Evolutionary conservation across 2,329 filamentous ascomycete genomes (phyloP).

Genomic region (Fusarium sp.): DNA sequence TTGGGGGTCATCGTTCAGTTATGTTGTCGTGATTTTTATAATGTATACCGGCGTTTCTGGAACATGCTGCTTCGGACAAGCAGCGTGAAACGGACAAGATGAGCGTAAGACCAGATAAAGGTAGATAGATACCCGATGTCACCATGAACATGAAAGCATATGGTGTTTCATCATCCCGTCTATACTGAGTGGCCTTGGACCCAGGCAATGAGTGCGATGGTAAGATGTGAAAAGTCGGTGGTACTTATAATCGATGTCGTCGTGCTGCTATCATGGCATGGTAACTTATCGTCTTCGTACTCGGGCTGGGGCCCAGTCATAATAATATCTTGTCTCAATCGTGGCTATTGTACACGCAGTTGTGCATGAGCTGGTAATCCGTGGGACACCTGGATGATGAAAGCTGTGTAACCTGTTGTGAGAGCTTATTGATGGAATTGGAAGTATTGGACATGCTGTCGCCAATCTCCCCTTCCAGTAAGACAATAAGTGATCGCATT

Average conservation of each 20-base stretch:
- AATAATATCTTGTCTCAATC: neutral
- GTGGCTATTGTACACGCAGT: neutral
- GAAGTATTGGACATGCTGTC: neutral
- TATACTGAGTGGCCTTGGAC: neutral
- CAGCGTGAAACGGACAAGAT: slow-evolving; percentile 14
- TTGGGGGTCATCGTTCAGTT: slow-evolving; percentile 21
- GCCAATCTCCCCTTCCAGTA: too few species aligned
- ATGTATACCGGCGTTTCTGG: slow-evolving; percentile 21
- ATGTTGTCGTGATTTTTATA: slow-evolving; percentile 10
- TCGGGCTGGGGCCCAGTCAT: neutral
- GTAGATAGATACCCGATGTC: slow-evolving; percentile 35
- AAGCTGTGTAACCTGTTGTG: neutral
- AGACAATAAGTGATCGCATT: neutral
- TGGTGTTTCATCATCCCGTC: neutral
- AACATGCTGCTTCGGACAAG: slow-evolving; percentile 15
- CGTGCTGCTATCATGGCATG: neutral
- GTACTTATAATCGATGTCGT: neutral
- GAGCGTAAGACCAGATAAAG: slow-evolving; percentile 25
- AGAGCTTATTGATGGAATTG: neutral
- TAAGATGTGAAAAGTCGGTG: neutral
- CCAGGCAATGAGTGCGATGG: neutral
- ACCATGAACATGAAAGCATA: slow-evolving; percentile 20
- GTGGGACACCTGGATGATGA: neutral
- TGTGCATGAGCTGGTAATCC: neutral
- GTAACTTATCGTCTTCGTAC: neutral